Base-by-base conservation (phyloP, 768 basidiomycete species). In the Russula brevipes region DNA sequence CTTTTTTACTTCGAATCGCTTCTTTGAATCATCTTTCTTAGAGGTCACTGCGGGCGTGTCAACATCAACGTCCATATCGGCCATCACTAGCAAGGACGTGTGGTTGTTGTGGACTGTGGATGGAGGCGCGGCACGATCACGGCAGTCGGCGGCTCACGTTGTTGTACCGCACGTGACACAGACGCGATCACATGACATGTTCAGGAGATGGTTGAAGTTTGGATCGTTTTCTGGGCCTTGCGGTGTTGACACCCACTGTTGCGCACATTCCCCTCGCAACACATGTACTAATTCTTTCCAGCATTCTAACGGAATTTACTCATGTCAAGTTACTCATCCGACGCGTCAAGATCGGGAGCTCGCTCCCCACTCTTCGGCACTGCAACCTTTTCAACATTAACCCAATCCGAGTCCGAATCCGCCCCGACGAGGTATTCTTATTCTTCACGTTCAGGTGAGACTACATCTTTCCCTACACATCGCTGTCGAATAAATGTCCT, bases 1-100 rank as follows among this genome's bases (percentile, higher is more conserved):
- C 91, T 99, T 98, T 83, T 99, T 99, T 67, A 99, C 97, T 76
- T 98, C 95, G 72, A 99, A 99, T 65, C 91, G 79, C 71, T 90
- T 87, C 77, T 93, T 93, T 33, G 75, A 89, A 57, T 84, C 83
- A 54, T 84, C 83, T 67, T 81, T 73, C 73, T 46, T 69, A 73
- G 31, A 76, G 69, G 38, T 70, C 42, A 73, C 69, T 24, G 71
- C 72, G 71, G 69, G 84, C 24, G 82, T 77, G 64, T 93, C 91
- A 73, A 93, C 87, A 59, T 93, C 91, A 73, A 93, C 87, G 59
- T 88, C 90, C 82, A 85, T 85, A 54, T 83, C 84, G 36, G 83
- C 80, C 83, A 85, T 85, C 61, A 60, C 73, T 17, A 41, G 16
- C 9, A 39, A 3, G n/a, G 44, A n/a, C n/a, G n/a, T n/a, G 9